A percentile compares a stretch with the other conserved stretches of the same genome.
Evolutionary conservation across 495 filamentous ascomycete species (phyloP).

Genomic region (Xylaria sp.): DNA sequence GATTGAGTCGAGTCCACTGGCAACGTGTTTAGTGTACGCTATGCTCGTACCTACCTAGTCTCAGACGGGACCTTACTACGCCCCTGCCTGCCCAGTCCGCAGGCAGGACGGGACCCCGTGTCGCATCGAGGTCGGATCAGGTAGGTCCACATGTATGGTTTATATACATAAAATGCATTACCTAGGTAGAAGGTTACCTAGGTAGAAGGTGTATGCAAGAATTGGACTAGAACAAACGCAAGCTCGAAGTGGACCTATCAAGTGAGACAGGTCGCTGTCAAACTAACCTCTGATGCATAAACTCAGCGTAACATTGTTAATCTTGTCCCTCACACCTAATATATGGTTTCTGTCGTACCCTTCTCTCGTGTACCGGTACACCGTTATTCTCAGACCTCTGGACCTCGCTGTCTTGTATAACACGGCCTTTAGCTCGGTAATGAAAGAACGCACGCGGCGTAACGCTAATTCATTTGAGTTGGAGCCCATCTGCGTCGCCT

Average conservation of each 20-base stretch:
- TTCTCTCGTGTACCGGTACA: slow-evolving; percentile 43
- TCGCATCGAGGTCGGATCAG: no score
- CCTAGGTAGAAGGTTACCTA: no score
- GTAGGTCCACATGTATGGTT: no score
- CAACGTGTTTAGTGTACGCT: background rate
- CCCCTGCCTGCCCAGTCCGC: background rate
- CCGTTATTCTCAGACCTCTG: slow-evolving; percentile 23
- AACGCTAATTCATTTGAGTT: slow-evolving; percentile 51
- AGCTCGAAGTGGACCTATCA: no score
- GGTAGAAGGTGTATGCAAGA: no score
- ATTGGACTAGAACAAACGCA: no score
- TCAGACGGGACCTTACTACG: background rate
- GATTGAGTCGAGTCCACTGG: no score
- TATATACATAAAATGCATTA: no score
- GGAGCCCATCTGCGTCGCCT: slow-evolving; percentile 31
- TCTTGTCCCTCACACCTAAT: slow-evolving; percentile 57
- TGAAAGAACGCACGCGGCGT: slow-evolving; percentile 57
- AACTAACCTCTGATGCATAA: slow-evolving; percentile 34
- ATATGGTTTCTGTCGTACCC: slow-evolving; percentile 47
- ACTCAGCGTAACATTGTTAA: slow-evolving; percentile 35
- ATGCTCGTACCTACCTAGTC: slow-evolving; percentile 2
- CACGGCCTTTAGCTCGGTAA: slow-evolving; percentile 50
- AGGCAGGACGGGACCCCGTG: background rate
- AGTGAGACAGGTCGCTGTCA: slow-evolving; percentile 3
- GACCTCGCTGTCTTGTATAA: slow-evolving; percentile 55